Evolutionary conservation across 176 grass and related monocot species (phyloP), one percentile per base, ranked within the genome.

Genomic region (Cymbopogon citratus): DNA sequence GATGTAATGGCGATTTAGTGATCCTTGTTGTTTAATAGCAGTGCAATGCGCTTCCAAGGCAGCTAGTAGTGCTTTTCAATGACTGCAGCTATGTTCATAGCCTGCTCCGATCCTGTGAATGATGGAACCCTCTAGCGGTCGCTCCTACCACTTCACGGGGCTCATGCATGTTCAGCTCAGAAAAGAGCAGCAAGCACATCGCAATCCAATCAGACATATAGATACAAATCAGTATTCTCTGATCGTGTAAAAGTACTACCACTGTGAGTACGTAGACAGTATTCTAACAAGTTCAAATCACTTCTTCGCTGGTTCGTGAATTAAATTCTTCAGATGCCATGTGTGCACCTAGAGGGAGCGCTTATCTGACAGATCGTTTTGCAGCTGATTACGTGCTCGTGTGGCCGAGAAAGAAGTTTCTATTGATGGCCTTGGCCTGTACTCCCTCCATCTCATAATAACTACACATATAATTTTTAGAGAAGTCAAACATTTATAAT

Each of bases 171-270:
- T 65, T 23, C 23, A 16, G 56, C 7, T 0, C 15, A 31, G 23
- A 24, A 54, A 52, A 72, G 35, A 16, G 19, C 26, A 51, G 14
- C 72, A 72, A 51, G 14, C 72, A 72, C 78, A 43, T 78, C 78
- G 2, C 78, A 36, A 36, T 85, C 78, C 23, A 41, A 64, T 71
- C 66, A 36, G n/a, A 25, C 66, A 39, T 12, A 57, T 71, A 75
- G n/a, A 19, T 60, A 85, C 83, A 77, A 85, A 46, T 66, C 73
- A 81, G 72, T 66, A 63, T 89, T 71, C 54, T 85, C 62, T 27
- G 64, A 54, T 52, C 19, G 18, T 35, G 24, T 81, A 71, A 40
- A 69, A 74, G 59, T 41, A 78, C 45, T 21, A 67, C 1, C 13
- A 79, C 0, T 52, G 14, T 4, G 24, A 29, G 13, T 64, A n/a